These are phyloP conservation scores for Aspergillus nanangensis DNA, from an alignment of 495 filamentous ascomycete species.

Conservation along the genomic window DNA sequence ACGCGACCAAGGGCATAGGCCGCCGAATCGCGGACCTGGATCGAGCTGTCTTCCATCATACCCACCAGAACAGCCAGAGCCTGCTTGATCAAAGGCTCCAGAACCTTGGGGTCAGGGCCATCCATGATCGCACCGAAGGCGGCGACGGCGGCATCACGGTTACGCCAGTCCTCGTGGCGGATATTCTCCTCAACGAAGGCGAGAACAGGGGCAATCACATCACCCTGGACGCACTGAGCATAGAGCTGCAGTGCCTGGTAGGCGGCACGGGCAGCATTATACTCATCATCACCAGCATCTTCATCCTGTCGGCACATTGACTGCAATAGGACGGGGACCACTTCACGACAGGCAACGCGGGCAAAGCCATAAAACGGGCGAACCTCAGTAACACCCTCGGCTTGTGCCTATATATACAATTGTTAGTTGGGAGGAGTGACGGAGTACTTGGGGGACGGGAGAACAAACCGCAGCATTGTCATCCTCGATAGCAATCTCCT, in stretches of 20 bases:
- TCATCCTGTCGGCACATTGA: slow-evolving; percentile 96
- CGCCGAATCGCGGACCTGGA: slow-evolving; percentile 94
- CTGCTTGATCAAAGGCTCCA: slow-evolving; percentile 92
- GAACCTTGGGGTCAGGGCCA: slow-evolving; percentile 81
- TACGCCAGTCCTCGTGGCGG: slow-evolving; percentile 85
- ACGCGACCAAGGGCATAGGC: slow-evolving; percentile 95
- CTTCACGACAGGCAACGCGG: slow-evolving; percentile 81
- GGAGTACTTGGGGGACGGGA: background rate
- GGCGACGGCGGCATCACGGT: slow-evolving; percentile 89
- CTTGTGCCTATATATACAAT: slow-evolving; percentile 39
- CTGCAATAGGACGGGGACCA: slow-evolving; percentile 83
- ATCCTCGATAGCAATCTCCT: slow-evolving; percentile 95
- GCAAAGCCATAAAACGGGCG: slow-evolving; percentile 91
- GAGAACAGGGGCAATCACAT: slow-evolving; percentile 79
- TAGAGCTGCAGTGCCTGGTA: slow-evolving; percentile 97
- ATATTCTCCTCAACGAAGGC: slow-evolving; percentile 88
- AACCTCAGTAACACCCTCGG: slow-evolving; percentile 70
- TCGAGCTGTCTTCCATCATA: slow-evolving; percentile 91
- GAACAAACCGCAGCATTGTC: slow-evolving; percentile 77
- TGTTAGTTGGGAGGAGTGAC: slow-evolving; percentile 3
- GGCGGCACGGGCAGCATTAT: slow-evolving; percentile 90
- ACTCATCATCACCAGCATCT: slow-evolving; percentile 93
- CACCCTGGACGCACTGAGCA: slow-evolving; percentile 78
- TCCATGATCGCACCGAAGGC: slow-evolving; percentile 99
- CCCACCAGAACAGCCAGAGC: slow-evolving; percentile 82